A percentile compares a stretch with the other conserved stretches of the same genome.
Conservation (phyloP, 1,284 basidiomycete genomes). For the Puccinia coronata region DNA sequence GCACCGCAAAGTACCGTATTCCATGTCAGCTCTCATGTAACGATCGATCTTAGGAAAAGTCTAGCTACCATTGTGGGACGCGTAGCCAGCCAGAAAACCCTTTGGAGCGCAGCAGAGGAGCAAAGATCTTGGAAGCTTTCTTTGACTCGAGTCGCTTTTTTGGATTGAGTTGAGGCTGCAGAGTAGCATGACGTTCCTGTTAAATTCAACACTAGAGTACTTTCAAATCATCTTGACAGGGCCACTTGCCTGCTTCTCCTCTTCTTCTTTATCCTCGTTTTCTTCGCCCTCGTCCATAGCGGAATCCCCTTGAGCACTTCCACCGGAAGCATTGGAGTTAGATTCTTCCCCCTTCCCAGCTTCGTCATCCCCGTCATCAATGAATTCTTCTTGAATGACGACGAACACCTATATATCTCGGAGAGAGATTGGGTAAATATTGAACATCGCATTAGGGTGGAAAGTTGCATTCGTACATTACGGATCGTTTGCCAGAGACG, state of each 20-base stretch:
- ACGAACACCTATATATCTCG: conserved; percentile 24
- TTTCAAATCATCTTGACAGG: neutral
- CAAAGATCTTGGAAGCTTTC: conserved; percentile 58
- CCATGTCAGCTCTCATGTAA: too few relatives aligned
- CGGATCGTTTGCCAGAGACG: conserved; percentile 61
- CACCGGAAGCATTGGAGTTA: conserved; percentile 27
- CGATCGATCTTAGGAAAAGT: too few relatives aligned
- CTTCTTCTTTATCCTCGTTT: neutral
- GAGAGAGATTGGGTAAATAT: neutral
- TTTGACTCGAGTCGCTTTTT: conserved; percentile 60
- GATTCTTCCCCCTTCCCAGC: conserved; percentile 14
- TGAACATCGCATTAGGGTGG: conserved; percentile 52
- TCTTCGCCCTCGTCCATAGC: too few relatives aligned
- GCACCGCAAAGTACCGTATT: too few relatives aligned
- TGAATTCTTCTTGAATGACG: conserved; percentile 57
- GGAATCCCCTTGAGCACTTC: neutral
- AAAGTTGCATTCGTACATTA: conserved; percentile 59
- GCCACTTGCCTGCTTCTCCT: conserved; percentile 34
- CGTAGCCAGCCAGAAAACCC: conserved; percentile 62
- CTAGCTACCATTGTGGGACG: conserved; percentile 52
- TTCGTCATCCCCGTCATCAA: conserved; percentile 56
- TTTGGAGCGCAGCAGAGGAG: conserved; percentile 61
- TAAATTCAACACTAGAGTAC: neutral
- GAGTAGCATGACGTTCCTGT: neutral
- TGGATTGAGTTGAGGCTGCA: conserved; percentile 61